Evolutionary conservation across 2,329 filamentous ascomycete species (phyloP), one percentile per base, ranked within the genome.

Genomic region (Aspergillus hortae): DNA sequence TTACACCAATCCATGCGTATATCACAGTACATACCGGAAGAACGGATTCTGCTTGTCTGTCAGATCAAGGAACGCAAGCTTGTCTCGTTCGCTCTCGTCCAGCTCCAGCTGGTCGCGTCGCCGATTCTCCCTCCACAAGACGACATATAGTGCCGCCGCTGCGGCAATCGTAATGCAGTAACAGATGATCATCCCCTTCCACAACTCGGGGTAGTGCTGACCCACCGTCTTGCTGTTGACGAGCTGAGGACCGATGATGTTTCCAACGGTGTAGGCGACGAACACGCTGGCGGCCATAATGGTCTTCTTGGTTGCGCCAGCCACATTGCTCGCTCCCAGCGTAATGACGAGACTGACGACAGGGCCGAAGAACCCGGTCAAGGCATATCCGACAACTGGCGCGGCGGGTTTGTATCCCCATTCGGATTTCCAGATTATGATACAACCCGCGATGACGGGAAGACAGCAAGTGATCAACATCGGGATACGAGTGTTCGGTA

Each of bases 221-320:
- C 65, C 70, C 57, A 86, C 86, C 0, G 83, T 85, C 67, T 87
- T 74, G n/a, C 80, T 84, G 60, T 81, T 82, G 38, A 90, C 80
- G 36, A 90, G 74, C 69, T 88, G 86, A 3, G 88, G 88, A 0
- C 87, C 87, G 21, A 90, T 83, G 46, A 91, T 90, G 60, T 90
- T 90, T 1, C 87, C 82, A 6, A 90, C 83, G 50, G 86, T 88
- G 63, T 90, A 90, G 0, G 85, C 86, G 0, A 89, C 85, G 56
- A 90, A 91, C 1, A 89, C 86, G 0, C 84, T 84, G 0, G 85
- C 84, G 0, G 87, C 85, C 78, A 88, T 89, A 61, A 87, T 85
- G 56, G 84, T 87, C 75, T 90, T 90, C 73, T 91, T 91, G 0
- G 87, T 90, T 21, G 87, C 81, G 0, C 88, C 88, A 0, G 87